Conservation (phyloP, 768 basidiomycete genomes). For the Hericium rajendrae region DNA sequence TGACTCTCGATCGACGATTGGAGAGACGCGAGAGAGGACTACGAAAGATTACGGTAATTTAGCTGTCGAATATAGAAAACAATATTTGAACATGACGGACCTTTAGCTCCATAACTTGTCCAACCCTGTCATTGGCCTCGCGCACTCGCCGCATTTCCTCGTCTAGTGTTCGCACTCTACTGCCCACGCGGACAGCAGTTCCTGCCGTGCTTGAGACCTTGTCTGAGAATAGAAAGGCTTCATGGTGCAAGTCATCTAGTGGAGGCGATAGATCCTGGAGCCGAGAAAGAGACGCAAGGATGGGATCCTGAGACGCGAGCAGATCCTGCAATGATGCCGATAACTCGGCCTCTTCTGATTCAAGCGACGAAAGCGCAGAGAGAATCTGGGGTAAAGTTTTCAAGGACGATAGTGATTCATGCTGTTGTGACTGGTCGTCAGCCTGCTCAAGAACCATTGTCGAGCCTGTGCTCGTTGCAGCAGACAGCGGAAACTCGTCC, state of each 20-base stretch:
- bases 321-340: constrained; percentile 64
- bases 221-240: constrained; percentile 42
- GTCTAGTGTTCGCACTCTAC: constrained; percentile 80
- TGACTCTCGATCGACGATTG: constrained; percentile 58
- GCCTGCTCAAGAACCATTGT: too few relatives aligned
- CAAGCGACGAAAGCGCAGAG: constrained; percentile 61
- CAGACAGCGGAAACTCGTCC: too few relatives aligned
- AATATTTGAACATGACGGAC: constrained; percentile 27
- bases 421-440: too few relatives aligned
- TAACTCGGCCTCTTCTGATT: constrained; percentile 70
- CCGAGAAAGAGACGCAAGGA: constrained; percentile 49
- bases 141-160: constrained; percentile 88
- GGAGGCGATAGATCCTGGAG: constrained; percentile 51
- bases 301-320: constrained; percentile 58
- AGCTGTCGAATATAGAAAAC: background rate
- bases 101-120: constrained; percentile 93
- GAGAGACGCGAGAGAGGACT: constrained; percentile 56
- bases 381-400: constrained; percentile 62
- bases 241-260: constrained; percentile 51
- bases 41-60: constrained; percentile 24
- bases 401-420: constrained; percentile 24
- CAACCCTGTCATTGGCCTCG: constrained; percentile 85
- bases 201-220: constrained; percentile 65
- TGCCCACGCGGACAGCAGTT: constrained; percentile 85
- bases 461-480: too few relatives aligned